Evolutionary conservation across 2,329 filamentous ascomycete species (phyloP).

Genomic region (Nannizziopsis arthrosporioides): DNA sequence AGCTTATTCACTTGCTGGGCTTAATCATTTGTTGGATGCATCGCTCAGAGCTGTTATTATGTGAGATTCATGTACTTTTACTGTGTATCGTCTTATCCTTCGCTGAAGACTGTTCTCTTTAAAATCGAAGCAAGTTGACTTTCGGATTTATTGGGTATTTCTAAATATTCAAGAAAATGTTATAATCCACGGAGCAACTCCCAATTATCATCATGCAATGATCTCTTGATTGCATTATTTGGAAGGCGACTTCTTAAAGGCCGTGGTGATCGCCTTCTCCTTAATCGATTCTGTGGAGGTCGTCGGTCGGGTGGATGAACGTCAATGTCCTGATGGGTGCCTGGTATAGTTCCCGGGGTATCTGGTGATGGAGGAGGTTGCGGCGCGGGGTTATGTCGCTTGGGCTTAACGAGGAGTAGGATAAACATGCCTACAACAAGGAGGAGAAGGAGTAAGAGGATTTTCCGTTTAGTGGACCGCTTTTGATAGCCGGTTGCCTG

Average conservation of each 20-base stretch:
- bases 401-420: conserved; percentile 68
- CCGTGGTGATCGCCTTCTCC: background rate
- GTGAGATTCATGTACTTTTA: too few relatives aligned
- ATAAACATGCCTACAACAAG: conserved; percentile 81
- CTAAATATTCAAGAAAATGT: background rate
- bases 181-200: background rate
- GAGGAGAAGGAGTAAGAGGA: conserved; percentile 77
- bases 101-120: too few relatives aligned
- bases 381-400: conserved; percentile 28
- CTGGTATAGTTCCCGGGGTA: conserved; percentile 13
- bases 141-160: background rate
- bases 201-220: background rate
- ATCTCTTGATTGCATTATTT: background rate
- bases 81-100: too few relatives aligned
- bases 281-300: background rate
- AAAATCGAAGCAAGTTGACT: background rate
- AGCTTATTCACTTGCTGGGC: too few relatives aligned
- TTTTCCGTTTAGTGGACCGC: conserved; percentile 78
- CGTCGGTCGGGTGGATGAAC: conserved; percentile 10
- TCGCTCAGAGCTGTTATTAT: too few relatives aligned
- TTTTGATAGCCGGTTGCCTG: conserved; percentile 75
- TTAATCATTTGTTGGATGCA: too few relatives aligned
- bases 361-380: conserved; percentile 19
- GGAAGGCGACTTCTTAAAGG: background rate
- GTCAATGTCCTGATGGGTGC: conserved; percentile 2